phyloP scores from a whole-genome alignment of 768 basidiomycete genomes.

The Xanthoconium stramineum region DNA sequence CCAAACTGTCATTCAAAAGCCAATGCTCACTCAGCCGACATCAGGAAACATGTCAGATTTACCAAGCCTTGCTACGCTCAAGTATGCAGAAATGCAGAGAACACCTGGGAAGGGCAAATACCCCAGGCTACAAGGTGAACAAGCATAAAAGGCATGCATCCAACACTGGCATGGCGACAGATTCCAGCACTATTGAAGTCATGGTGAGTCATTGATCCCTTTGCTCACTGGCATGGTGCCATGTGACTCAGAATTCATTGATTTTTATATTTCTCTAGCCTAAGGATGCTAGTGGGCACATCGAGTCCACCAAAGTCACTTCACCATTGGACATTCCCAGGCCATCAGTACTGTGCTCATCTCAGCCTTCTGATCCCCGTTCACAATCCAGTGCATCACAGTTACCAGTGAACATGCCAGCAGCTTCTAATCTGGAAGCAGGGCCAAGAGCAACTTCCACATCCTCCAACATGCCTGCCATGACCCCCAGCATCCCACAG shows the following conservation, averaged over 20 bases:
- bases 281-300: too few species aligned
- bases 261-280: too few species aligned
- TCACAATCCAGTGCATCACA: too few species aligned
- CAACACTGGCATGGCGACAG: not conserved
- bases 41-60: not conserved
- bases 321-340: too few species aligned
- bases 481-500: too few species aligned
- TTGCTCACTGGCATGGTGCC: too few species aligned
- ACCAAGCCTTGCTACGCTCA: not conserved
- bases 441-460: too few species aligned
- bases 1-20: not conserved
- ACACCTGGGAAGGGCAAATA: not conserved
- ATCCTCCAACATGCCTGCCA: too few species aligned
- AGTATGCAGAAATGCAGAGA: not conserved
- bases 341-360: too few species aligned
- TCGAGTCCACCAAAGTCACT: too few species aligned
- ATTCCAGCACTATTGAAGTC: not conserved
- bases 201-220: not conserved
- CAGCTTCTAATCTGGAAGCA: not conserved
- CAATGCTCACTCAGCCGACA: not conserved
- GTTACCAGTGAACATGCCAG: too few species aligned
- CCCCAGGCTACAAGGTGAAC: not conserved
- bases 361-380: not conserved
- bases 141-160: not conserved
- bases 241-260: too few species aligned